A percentile compares a stretch with the other conserved stretches of the same genome.
Conservation (phyloP, 78 protist genomes). For the Paratrimastix pyriformis region DNA sequence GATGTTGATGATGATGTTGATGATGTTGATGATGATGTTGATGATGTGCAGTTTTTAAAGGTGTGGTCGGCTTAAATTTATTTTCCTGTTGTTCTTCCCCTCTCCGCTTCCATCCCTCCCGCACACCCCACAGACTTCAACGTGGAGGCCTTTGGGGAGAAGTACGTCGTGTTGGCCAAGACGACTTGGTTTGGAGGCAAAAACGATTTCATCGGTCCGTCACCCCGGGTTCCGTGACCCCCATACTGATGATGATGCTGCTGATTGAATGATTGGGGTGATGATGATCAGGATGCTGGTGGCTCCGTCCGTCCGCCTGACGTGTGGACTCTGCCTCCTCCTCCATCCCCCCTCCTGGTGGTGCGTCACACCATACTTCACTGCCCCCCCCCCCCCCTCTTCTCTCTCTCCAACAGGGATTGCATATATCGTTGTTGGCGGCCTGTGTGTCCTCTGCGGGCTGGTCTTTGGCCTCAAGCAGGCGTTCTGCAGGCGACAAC, state of each 20-base stretch:
- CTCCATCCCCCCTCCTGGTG: not conserved
- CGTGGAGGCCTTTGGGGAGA: conserved; percentile 65
- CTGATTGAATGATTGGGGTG: too few species aligned
- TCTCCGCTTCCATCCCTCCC: not conserved
- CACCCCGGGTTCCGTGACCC: too few species aligned
- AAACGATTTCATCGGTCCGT: conserved; percentile 81
- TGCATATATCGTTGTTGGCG: not conserved
- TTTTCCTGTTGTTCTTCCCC: not conserved
- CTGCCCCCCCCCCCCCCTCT: too few species aligned
- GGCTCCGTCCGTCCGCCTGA: too few species aligned
- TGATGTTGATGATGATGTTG: too few species aligned
- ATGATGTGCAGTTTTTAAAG: not conserved
- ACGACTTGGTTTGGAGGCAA: conserved; percentile 90
- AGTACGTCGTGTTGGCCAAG: conserved; percentile 75
- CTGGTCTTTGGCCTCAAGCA: not conserved
- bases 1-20: not conserved
- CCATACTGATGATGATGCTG: too few species aligned
- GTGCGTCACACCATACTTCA: too few species aligned
- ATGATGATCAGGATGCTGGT: too few species aligned
- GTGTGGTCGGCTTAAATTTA: not conserved
- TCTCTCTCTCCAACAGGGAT: not conserved
- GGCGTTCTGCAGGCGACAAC: not conserved
- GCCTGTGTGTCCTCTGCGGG: not conserved
- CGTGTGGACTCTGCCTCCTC: not conserved
- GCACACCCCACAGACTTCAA: conserved; percentile 32